Evolutionary conservation across 371 early-diverging fungal species (phyloP).

Genomic region (Chytridiales sp.): DNA sequence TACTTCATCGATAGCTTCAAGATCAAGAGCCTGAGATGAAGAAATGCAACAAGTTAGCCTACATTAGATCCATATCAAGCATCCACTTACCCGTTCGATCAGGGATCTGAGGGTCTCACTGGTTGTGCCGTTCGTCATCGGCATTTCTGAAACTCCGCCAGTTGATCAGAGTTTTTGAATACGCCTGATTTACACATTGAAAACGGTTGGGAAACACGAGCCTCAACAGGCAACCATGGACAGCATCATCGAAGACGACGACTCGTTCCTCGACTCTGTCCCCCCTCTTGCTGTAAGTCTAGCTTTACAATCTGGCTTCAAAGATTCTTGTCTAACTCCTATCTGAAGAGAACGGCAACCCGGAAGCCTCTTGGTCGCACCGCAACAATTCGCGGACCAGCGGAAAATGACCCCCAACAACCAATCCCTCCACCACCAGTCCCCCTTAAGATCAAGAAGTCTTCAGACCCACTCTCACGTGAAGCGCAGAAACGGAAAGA

Average conservation of each 20-base stretch:
- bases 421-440: too few relatives aligned
- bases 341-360: too few relatives aligned
- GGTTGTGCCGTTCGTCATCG: background rate
- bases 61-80: background rate
- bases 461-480: too few relatives aligned
- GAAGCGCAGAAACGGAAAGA: background rate
- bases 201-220: background rate
- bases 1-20: conserved; percentile 9
- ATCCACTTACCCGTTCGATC: background rate
- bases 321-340: too few relatives aligned
- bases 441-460: too few relatives aligned
- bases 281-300: too few relatives aligned
- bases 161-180: background rate
- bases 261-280: too few relatives aligned
- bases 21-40: background rate
- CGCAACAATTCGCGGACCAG: too few relatives aligned
- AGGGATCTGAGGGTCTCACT: background rate
- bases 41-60: background rate
- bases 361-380: too few relatives aligned
- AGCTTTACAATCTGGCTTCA: too few relatives aligned
- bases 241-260: too few relatives aligned
- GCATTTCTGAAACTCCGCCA: background rate
- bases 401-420: too few relatives aligned
- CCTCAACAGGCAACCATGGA: background rate
- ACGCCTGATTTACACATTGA: background rate